Conservation (phyloP, 208 protist genomes). For the Porcisia deanei region DNA sequence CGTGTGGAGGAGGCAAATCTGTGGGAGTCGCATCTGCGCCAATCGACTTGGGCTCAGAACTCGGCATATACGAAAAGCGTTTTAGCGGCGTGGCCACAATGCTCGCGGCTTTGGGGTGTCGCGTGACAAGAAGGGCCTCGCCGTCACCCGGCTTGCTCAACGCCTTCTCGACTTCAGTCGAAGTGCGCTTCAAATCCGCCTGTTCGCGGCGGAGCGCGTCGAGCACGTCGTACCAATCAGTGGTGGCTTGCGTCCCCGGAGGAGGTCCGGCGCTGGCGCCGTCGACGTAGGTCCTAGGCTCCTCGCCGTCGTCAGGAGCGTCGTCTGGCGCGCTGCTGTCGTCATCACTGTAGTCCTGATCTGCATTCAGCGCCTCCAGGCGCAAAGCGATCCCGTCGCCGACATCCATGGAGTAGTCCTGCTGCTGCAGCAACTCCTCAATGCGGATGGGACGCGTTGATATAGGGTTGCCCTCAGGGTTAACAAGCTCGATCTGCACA, state of each 20-base stretch:
- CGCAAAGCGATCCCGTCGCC: constrained; percentile 64
- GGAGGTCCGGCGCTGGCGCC: constrained; percentile 4
- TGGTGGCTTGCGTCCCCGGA: constrained; percentile 29
- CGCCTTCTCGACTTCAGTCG: constrained; percentile 6
- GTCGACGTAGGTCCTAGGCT: not conserved
- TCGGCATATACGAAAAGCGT: constrained; percentile 20
- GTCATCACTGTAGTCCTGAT: constrained; percentile 45
- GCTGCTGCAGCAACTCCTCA: constrained; percentile 61
- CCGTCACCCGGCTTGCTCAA: constrained; percentile 7
- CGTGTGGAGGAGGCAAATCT: not conserved
- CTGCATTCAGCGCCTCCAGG: constrained; percentile 64
- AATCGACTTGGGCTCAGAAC: constrained; percentile 17
- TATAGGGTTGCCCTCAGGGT: constrained; percentile 46
- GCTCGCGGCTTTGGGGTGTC: constrained; percentile 1
- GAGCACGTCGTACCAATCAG: constrained; percentile 65
- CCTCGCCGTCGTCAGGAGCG: constrained; percentile 3
- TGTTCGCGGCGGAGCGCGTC: constrained; percentile 55
- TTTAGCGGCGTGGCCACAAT: constrained; percentile 39
- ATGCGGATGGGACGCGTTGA: constrained; percentile 64
- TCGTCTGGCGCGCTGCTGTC: constrained; percentile 19
- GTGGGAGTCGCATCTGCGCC: not conserved
- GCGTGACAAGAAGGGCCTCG: constrained; percentile 25
- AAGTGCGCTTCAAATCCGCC: constrained; percentile 19
- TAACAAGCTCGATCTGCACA: constrained; percentile 77
- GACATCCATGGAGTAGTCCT: constrained; percentile 52